phyloP scores from a whole-genome alignment of 176 grass and related monocot genomes.

The Phyllostachys edulis region DNA sequence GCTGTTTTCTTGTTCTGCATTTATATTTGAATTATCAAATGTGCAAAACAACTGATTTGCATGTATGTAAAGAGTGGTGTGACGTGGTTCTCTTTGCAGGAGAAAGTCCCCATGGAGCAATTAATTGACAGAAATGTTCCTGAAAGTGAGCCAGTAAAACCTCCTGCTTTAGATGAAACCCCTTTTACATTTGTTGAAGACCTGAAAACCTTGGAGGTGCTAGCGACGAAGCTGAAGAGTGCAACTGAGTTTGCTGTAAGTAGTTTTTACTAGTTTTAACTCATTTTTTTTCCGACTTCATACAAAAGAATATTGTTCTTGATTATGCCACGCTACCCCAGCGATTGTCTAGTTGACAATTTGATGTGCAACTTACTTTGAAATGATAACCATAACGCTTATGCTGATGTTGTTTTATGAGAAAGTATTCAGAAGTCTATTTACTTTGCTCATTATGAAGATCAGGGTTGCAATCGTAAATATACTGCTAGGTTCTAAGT shows the following conservation, averaged over 20 bases:
- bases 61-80: constrained; percentile 1
- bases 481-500: neutral
- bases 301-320: neutral
- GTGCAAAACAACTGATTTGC: constrained; percentile 15
- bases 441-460: constrained; percentile 13
- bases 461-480: neutral
- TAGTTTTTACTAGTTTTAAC: constrained; percentile 3
- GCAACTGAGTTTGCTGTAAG: constrained; percentile 92
- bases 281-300: neutral
- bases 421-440: constrained; percentile 9
- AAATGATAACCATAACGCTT: neutral
- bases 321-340: neutral
- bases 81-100: constrained; percentile 47
- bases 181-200: constrained; percentile 83
- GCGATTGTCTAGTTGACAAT: neutral
- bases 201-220: constrained; percentile 64
- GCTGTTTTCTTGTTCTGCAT: constrained; percentile 8
- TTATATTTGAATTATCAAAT: constrained; percentile 12
- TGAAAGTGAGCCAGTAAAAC: constrained; percentile 63
- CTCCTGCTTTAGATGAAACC: constrained; percentile 58
- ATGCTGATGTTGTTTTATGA: constrained; percentile 10
- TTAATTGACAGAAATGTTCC: constrained; percentile 62
- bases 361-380: neutral
- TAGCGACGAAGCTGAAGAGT: constrained; percentile 66
- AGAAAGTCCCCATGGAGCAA: constrained; percentile 55